phyloP scores from a whole-genome alignment of 345 rosid species.

The Populus simonii region DNA sequence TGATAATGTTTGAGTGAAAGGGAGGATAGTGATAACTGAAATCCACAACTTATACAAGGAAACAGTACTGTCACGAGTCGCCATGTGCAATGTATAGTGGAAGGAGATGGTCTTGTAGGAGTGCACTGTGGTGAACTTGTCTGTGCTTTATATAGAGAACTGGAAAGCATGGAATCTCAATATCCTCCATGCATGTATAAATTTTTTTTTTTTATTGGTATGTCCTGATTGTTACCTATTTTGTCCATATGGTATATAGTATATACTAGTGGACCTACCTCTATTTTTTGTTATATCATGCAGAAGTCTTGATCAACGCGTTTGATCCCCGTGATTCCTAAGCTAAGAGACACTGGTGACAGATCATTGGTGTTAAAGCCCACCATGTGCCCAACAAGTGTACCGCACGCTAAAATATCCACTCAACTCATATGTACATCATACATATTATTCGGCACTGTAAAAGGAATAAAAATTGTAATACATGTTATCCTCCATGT shows the following conservation, averaged over 20 bases:
- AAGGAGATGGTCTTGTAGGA: not conserved
- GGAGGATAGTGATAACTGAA: not conserved
- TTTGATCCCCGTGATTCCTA: too few relatives aligned
- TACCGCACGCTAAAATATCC: not conserved
- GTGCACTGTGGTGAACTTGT: not conserved
- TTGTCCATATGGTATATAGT: not conserved
- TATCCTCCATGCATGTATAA: not conserved
- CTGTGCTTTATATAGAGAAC: not conserved
- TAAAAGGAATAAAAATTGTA: too few relatives aligned
- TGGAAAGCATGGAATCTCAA: conserved; percentile 5
- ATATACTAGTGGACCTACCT: not conserved
- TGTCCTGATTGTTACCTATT: too few relatives aligned
- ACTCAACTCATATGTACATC: too few relatives aligned
- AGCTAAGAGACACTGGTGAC: not conserved
- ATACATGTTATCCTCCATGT: too few relatives aligned
- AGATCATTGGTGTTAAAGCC: not conserved
- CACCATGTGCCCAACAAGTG: not conserved
- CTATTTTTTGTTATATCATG: too few relatives aligned
- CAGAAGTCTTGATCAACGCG: not conserved
- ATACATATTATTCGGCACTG: too few relatives aligned
- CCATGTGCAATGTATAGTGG: not conserved
- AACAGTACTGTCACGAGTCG: not conserved
- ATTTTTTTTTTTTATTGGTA: too few relatives aligned
- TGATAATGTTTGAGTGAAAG: conserved; percentile 8
- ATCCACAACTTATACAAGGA: not conserved